Evolutionary conservation across 306 rosid species (phyloP).

Genomic region (Potentilla sterilis): DNA sequence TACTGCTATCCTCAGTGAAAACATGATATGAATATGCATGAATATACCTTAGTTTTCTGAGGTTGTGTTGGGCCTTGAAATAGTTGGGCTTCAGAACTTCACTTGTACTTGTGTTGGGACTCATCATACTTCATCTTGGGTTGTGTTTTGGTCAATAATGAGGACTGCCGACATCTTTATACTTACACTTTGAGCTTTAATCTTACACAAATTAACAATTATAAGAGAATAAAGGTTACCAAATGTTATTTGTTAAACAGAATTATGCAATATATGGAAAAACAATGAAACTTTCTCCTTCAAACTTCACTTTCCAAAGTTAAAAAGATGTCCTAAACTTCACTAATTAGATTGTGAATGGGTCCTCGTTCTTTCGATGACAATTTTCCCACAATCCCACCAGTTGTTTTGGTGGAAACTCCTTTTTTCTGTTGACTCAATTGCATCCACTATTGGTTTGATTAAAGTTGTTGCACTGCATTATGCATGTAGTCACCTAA

Average conservation of each 20-base stretch:
- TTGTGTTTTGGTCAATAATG: too few species aligned
- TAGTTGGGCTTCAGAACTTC: too few species aligned
- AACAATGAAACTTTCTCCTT: neutral
- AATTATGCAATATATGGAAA: neutral
- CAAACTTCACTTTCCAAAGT: neutral
- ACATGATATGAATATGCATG: too few species aligned
- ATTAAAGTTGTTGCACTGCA: neutral
- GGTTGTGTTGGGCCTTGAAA: too few species aligned
- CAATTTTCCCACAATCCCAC: neutral
- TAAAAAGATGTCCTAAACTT: neutral
- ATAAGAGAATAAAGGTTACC: neutral
- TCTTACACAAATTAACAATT: neutral
- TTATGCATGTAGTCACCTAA: neutral
- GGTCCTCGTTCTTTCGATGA: neutral
- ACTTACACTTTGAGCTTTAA: slow-evolving; percentile 5
- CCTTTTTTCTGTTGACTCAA: neutral
- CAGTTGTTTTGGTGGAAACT: neutral
- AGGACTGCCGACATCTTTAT: too few species aligned
- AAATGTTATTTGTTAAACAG: neutral
- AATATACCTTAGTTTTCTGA: too few species aligned
- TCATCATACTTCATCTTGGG: too few species aligned
- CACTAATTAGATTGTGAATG: neutral
- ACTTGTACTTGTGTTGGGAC: too few species aligned
- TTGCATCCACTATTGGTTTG: neutral
- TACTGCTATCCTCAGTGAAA: too few species aligned